Percentiles rank a stretch among this genome's conserved stretches.
Evolutionary conservation across 768 basidiomycete genomes (phyloP).

Genomic region (Tricholoma sp.): DNA sequence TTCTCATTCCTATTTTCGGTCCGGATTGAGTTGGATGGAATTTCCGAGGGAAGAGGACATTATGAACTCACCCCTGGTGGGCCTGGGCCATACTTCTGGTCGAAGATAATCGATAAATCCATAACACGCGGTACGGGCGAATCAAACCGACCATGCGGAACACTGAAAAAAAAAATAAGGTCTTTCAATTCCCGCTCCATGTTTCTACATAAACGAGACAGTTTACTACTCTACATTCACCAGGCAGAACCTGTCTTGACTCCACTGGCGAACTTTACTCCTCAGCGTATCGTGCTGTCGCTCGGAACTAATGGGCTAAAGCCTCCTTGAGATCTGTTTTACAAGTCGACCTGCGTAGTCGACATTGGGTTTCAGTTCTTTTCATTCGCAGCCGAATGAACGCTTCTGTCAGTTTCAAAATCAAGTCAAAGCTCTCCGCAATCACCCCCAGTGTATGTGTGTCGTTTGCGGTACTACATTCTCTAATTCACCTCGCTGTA

Average conservation of each 20-base stretch:
- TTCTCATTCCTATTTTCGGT: background rate
- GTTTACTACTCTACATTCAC: background rate
- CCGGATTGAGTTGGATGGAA: background rate
- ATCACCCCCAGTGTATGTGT: background rate
- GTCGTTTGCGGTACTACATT: background rate
- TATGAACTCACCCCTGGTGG: background rate
- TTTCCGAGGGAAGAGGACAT: background rate
- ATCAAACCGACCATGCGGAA: background rate
- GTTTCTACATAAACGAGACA: background rate
- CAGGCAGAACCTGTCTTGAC: background rate
- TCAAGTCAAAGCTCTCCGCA: background rate
- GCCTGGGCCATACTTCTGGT: background rate
- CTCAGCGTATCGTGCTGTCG: background rate
- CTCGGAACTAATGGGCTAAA: background rate
- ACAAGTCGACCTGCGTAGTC: background rate
- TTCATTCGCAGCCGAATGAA: background rate
- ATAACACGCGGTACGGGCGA: background rate
- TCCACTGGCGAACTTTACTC: background rate
- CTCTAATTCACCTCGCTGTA: background rate
- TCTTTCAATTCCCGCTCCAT: background rate
- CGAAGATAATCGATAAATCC: background rate
- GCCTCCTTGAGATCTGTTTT: background rate
- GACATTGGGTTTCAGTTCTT: background rate
- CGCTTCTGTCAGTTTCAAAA: background rate
- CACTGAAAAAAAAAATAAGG: background rate